Evolutionary conservation across 768 basidiomycete species (phyloP), one percentile per base, ranked within the genome.

Genomic region (Boletus rufocinnamomeus): DNA sequence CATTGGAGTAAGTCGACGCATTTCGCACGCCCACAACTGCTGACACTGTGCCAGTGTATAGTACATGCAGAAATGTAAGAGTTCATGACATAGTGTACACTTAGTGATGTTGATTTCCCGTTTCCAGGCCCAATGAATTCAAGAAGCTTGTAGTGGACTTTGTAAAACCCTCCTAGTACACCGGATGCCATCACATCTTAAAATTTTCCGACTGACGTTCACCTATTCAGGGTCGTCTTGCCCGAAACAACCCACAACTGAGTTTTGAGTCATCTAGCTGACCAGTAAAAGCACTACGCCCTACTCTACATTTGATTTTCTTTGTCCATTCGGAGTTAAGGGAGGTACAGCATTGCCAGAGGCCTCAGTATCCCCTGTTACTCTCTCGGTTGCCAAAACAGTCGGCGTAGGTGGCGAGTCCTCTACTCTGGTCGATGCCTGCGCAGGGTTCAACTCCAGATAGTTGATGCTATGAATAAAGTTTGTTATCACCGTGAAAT

Each of bases 31-130:
- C 49, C 21, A 56, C n/a, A 6, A 2, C 5, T 50, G 1, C 52
- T 72, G 13, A 71, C 41, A 21, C 21, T 25, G n/a, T n/a, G n/a
- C n/a, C n/a, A n/a, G 27, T 27, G 8, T 49, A 28, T 59, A 92
- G 90, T 95, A n/a, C 93, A 95, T 61, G 88, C 91, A 17, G 93
- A 95, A 69, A 81, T 80, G 81, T 86, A 65, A 58, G 77, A 27
- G 7, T 14, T 13, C 41, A 71, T 14, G 9, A 27, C 37, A 30
- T 13, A 30, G 16, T 7, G 2, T 8, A 44, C 17, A 14, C 21
- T 23, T n/a, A 2, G 4, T 35, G 14, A 43, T 40, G 30, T 53
- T 61, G 28, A 60, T 37, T 13, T 32, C 34, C 34, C 6, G 4
- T 54, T 57, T 50, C 17, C 28, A 82, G 81, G 63, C 85, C 85